Evolutionary conservation across 768 basidiomycete genomes (phyloP), one percentile per base, ranked within the genome.

Genomic region (Leccinum pellstonianum): DNA sequence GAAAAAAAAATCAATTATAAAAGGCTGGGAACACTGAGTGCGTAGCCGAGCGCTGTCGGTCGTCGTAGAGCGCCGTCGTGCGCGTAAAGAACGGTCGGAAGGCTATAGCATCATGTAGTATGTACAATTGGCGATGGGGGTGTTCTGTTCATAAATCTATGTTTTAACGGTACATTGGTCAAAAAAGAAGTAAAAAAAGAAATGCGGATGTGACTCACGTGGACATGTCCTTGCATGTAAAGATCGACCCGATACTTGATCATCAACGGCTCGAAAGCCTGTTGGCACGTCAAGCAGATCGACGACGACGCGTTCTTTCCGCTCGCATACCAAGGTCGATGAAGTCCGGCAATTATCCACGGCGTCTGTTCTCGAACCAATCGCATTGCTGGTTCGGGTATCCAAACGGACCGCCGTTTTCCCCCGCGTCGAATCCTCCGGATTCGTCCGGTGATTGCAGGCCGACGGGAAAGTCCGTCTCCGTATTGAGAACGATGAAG

Each of bases 221-320:
- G 69, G 7, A 66, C 7, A 21, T 71, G 70, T 46, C 70, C 70
- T 29, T 71, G 68, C 70, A 71, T 68, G 54, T 71, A 71, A 17
- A 68, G 58, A 33, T 69, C 68, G 25, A 70, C 68, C 35, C 64
- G 66, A n/a, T 71, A 71, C 63, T 70, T 71, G 50, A 71, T n/a
- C 62, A 71, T 70, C 62, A 71, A 29, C 25, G 70, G 70, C 49
- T 71, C 70, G 43, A 71, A 71, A 10, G 70, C 70, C 23, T 69
- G 37, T 33, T 71, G 70, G 37, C 70, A 71, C 0, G 52, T 4
- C 61, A 59, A 19, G 58, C 70, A 71, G 9, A 56, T 50, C 3
- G 56, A 14, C 4, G 15, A 14, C 5, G 64, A 64, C 38, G 5
- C 1, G 38, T 62, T 66, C 54, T 61, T 10, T 19, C 48, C 43